Conservation (phyloP, 2,329 filamentous ascomycete species). For the Colletotrichum horii region DNA sequence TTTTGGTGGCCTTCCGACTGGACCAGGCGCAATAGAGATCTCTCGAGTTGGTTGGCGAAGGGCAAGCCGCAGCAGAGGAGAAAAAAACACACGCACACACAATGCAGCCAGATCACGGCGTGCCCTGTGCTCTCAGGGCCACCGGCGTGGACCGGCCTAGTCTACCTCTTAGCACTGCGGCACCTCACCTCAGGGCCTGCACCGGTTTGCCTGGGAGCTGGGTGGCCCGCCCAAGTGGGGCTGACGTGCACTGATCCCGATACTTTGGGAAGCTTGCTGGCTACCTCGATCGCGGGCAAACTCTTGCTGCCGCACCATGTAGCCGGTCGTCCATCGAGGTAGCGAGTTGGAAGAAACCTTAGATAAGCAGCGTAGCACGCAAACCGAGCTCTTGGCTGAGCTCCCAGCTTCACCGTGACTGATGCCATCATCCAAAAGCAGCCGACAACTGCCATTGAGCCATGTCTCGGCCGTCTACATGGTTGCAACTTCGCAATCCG, state of each 20-base stretch:
- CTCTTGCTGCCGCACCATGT: neutral
- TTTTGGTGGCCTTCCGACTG: neutral
- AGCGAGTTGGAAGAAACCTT: neutral
- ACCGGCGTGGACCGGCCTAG: neutral
- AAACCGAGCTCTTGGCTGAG: neutral
- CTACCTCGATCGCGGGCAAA: neutral
- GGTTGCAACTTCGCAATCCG: neutral
- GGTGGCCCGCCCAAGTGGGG: conserved; percentile 12
- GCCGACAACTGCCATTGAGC: conserved; percentile 1
- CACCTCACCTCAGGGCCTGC: neutral
- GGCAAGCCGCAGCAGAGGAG: neutral
- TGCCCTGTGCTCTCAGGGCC: conserved; percentile 23
- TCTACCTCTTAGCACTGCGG: neutral
- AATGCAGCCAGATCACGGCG: conserved; percentile 8
- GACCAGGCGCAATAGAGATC: neutral
- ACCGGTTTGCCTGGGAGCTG: neutral
- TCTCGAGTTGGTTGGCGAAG: neutral
- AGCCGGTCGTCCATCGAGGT: neutral
- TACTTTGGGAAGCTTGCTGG: conserved; percentile 2
- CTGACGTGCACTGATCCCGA: neutral
- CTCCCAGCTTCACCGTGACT: neutral
- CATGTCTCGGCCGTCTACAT: neutral
- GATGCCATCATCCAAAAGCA: neutral
- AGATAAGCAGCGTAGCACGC: conserved; percentile 8
- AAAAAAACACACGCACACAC: conserved; percentile 10